phyloP scores from a whole-genome alignment of 495 filamentous ascomycete species.

The Diplogelasinospora grovesii region DNA sequence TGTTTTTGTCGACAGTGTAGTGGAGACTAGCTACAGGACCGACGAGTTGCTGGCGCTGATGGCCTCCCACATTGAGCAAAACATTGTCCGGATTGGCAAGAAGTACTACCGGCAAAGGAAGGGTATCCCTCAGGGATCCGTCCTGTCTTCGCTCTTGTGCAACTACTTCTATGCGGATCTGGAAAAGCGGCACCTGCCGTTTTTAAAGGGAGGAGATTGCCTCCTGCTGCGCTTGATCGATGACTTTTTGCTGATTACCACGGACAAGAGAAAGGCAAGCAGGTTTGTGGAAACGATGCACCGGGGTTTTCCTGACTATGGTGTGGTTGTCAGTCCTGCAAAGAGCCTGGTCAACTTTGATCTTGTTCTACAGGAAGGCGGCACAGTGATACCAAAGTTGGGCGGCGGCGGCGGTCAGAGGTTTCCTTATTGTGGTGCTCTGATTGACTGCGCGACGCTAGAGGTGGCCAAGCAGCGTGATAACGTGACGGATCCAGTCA shows the following conservation, averaged over 20 bases:
- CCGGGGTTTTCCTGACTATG: slow-evolving; percentile 66
- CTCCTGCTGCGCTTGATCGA: slow-evolving; percentile 79
- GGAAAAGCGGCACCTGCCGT: slow-evolving; percentile 61
- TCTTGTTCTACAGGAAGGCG: slow-evolving; percentile 44
- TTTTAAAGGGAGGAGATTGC: slow-evolving; percentile 48
- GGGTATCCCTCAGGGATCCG: slow-evolving; percentile 89
- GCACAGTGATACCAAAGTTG: slow-evolving; percentile 39
- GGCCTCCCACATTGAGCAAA: slow-evolving; percentile 68
- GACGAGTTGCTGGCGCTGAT: slow-evolving; percentile 62
- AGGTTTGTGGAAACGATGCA: slow-evolving; percentile 76
- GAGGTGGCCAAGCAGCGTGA: slow-evolving; percentile 47
- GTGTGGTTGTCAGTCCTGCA: slow-evolving; percentile 64
- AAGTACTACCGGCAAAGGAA: slow-evolving; percentile 80
- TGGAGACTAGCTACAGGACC: slow-evolving; percentile 45
- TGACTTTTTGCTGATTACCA: slow-evolving; percentile 86
- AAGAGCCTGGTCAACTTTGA: slow-evolving; percentile 90
- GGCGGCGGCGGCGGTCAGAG: slow-evolving; percentile 23
- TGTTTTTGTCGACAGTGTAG: slow-evolving; percentile 64
- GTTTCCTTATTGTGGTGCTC: slow-evolving; percentile 85
- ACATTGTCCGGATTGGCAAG: slow-evolving; percentile 84
- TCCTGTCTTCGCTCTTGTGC: slow-evolving; percentile 79
- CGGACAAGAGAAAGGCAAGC: slow-evolving; percentile 53
- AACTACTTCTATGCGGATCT: slow-evolving; percentile 92
- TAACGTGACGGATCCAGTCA: slow-evolving; percentile 14
- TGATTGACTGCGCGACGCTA: slow-evolving; percentile 70